A percentile compares a stretch with the other conserved stretches of the same genome.
These are phyloP conservation scores for Didymella keratinophila DNA, from an alignment of 2,329 filamentous ascomycete genomes.

Conservation along the genomic window DNA sequence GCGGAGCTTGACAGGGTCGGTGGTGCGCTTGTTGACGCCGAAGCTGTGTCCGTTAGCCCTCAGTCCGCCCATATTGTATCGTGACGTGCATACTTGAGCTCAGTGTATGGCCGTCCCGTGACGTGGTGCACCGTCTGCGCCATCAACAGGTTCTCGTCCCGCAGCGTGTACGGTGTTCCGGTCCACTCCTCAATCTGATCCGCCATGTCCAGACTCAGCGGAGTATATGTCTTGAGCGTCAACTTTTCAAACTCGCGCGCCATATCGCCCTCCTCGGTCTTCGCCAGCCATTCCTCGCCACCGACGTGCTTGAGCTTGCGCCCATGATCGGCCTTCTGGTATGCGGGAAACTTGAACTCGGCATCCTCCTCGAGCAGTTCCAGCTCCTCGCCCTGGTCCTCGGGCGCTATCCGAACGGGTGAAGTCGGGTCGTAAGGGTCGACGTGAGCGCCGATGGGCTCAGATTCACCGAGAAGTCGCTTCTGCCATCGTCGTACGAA, in stretches of 20 bases:
- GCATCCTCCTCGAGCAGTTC: slow-evolving; percentile 42
- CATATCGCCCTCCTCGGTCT: slow-evolving; percentile 41
- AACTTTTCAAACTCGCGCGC: slow-evolving; percentile 47
- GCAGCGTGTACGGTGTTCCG: slow-evolving; percentile 42
- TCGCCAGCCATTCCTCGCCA: slow-evolving; percentile 53
- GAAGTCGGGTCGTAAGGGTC: slow-evolving; percentile 49
- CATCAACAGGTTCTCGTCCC: slow-evolving; percentile 40
- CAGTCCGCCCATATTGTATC: not conserved
- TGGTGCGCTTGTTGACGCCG: slow-evolving; percentile 30
- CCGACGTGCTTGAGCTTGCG: slow-evolving; percentile 63
- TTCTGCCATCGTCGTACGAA: slow-evolving; percentile 49
- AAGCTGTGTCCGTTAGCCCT: slow-evolving; percentile 27
- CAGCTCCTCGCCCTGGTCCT: slow-evolving; percentile 47
- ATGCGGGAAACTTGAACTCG: slow-evolving; percentile 2
- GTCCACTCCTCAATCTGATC: slow-evolving; percentile 43
- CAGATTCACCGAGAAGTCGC: slow-evolving; percentile 46
- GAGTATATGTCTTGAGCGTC: slow-evolving; percentile 44
- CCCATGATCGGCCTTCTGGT: slow-evolving; percentile 23
- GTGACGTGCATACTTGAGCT: slow-evolving; percentile 28
- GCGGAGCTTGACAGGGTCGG: slow-evolving; percentile 28
- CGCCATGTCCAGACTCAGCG: slow-evolving; percentile 41
- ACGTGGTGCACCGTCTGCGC: slow-evolving; percentile 41
- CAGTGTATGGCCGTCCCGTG: slow-evolving; percentile 45
- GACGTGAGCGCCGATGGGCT: slow-evolving; percentile 49
- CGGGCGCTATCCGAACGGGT: slow-evolving; percentile 46